Evolutionary conservation across 106 monocot genomes (phyloP).

Genomic region (Acorus calamus): DNA sequence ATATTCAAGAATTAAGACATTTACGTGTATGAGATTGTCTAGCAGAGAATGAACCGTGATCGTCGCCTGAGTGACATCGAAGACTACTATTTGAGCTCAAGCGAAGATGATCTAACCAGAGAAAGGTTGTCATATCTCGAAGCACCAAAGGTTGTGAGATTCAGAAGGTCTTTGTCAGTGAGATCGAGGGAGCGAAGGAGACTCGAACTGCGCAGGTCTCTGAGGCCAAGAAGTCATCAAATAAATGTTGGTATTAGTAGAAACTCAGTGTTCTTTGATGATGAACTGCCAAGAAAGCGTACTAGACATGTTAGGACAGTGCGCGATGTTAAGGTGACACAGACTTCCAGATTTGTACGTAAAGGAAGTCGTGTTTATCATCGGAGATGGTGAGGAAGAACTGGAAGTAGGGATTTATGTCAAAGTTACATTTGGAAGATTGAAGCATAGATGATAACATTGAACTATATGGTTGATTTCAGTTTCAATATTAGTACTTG

Average conservation of each 20-base stretch:
- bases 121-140: slow-evolving; percentile 14
- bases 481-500: no score
- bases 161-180: slow-evolving; percentile 20
- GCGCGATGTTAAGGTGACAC: slow-evolving; percentile 61
- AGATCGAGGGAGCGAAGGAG: slow-evolving; percentile 43
- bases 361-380: slow-evolving; percentile 24
- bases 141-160: slow-evolving; percentile 11
- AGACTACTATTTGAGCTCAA: slow-evolving; percentile 23
- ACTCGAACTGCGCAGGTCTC: slow-evolving; percentile 40
- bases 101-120: slow-evolving; percentile 18
- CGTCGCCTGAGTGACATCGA: slow-evolving; percentile 13
- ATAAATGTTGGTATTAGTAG: slow-evolving; percentile 53
- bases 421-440: no score
- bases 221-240: slow-evolving; percentile 58
- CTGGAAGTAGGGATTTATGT: no score
- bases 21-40: no score
- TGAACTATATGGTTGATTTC: no score
- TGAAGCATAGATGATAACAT: no score
- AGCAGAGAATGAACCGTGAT: slow-evolving; percentile 6
- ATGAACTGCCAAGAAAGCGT: slow-evolving; percentile 1
- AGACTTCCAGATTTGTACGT: slow-evolving; percentile 65
- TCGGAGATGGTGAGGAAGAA: slow-evolving; percentile 16
- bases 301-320: slow-evolving; percentile 19
- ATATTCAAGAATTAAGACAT: no score
- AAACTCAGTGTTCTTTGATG: slow-evolving; percentile 23